Base-by-base conservation (phyloP, 2,329 filamentous ascomycete species). In the Monosporascus sp. region DNA sequence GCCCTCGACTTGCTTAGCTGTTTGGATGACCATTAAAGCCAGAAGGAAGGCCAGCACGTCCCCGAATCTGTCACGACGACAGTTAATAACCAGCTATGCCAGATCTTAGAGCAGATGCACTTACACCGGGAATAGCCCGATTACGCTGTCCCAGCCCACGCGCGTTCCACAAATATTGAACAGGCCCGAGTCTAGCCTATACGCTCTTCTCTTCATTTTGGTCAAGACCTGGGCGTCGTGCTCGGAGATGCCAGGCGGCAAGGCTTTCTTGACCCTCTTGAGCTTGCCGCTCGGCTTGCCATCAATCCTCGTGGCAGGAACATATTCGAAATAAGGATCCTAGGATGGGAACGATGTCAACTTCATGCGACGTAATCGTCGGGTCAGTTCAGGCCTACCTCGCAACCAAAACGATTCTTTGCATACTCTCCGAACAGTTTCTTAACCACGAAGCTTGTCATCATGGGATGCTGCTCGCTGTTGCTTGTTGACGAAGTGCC, bases 301-400 rank as follows among this genome's bases (percentile, higher is more conserved):
- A 59, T 84, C 74, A 43, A 88, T 76, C 58, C 84, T 81, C 8
- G 88, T 89, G 43, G 92, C 86, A 22, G 86, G 85, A 37, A 96
- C 85, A 61, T 85, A 79, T 69, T 96, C 90, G 64, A 92, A 96
- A 74, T 91, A 96, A 6, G 92, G 91, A 68, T 97, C 92, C 90
- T 97, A 64, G 37, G 57, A 51, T 45, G 20, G 22, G 53, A 50
- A 48, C 31, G 48, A 27, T 44, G 56, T 61, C 47, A 58, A 54
- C 50, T 70, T 69, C 37, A 67, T 72, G 38, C 70, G 59, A 51
- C 69, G 63, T 50, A 61, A 67, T 60, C 68, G 69, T 41, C 65
- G 62, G 27, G 71, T 57, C 20, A 47, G 59, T 55, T 19, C 6
- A 26, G 17, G 43, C 54, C 17, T 47, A 57, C 56, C 53, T 57